Evolutionary conservation across 768 basidiomycete genomes (phyloP).

Genomic region (Mycena floridula): DNA sequence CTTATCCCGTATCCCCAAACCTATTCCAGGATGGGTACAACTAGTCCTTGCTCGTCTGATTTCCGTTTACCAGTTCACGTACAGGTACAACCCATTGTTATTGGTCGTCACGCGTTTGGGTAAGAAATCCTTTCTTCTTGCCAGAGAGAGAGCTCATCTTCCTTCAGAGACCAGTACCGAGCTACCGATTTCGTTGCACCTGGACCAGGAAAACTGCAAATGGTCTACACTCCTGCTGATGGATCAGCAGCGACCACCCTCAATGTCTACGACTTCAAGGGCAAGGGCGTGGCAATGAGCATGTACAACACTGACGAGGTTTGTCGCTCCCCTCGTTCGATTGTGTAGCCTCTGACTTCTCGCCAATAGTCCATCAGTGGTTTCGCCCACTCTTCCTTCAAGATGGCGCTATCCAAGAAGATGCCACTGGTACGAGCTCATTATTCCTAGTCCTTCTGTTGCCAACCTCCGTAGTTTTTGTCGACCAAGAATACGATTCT

Average conservation of each 20-base stretch:
- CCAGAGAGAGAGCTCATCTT: not conserved
- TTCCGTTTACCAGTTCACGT: too few relatives aligned
- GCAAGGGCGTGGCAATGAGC: conserved; percentile 85
- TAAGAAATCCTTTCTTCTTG: conserved; percentile 58
- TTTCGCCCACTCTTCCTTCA: conserved; percentile 97
- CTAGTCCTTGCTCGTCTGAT: too few relatives aligned
- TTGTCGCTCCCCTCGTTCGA: too few relatives aligned
- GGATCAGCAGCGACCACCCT: conserved; percentile 63
- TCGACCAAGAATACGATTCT: conserved; percentile 97
- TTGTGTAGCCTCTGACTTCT: not conserved
- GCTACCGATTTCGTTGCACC: conserved; percentile 91
- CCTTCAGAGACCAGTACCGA: conserved; percentile 56
- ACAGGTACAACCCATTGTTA: conserved; percentile 96
- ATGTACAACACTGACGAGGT: conserved; percentile 99
- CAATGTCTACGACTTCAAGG: conserved; percentile 92
- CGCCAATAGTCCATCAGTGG: conserved; percentile 74
- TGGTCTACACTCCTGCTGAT: conserved; percentile 80
- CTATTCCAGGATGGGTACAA: conserved; percentile 93
- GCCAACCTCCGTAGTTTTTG: conserved; percentile 59
- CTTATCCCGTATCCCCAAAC: conserved; percentile 82
- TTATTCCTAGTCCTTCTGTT: not conserved
- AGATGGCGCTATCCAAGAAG: conserved; percentile 84
- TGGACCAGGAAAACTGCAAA: conserved; percentile 89
- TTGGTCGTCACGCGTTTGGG: conserved; percentile 96
- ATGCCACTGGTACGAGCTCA: conserved; percentile 54